phyloP scores from a whole-genome alignment of 1,139 yeast species.

The Protomyces pachydermus region DNA sequence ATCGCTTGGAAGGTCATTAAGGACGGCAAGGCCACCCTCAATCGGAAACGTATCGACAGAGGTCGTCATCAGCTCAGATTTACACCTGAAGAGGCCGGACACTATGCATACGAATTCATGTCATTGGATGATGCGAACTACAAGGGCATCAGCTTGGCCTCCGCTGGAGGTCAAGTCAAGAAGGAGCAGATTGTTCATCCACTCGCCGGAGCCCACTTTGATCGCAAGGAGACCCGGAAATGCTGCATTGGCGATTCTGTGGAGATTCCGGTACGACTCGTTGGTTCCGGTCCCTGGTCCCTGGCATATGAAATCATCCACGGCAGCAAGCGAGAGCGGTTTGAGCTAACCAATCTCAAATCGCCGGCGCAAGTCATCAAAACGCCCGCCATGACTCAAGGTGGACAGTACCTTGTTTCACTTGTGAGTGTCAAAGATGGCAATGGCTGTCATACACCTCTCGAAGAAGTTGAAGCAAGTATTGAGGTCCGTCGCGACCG shows the following conservation, averaged over 20 bases:
- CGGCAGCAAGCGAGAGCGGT: conserved; percentile 47
- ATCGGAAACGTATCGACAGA: conserved; percentile 36
- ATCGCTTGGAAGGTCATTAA: conserved; percentile 55
- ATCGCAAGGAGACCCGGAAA: conserved; percentile 34
- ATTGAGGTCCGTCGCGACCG: conserved; percentile 62
- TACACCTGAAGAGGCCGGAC: conserved; percentile 76
- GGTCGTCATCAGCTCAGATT: conserved; percentile 56
- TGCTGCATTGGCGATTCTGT: conserved; percentile 49
- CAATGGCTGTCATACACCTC: conserved; percentile 67
- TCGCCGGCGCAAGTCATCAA: conserved; percentile 44
- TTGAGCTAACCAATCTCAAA: conserved; percentile 45
- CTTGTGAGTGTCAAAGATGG: conserved; percentile 65
- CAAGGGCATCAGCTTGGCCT: conserved; percentile 35
- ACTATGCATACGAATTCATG: conserved; percentile 65
- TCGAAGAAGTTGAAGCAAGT: conserved; percentile 54
- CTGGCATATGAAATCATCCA: conserved; percentile 64
- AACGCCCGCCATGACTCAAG: conserved; percentile 54
- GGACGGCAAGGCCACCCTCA: conserved; percentile 35
- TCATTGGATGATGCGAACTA: conserved; percentile 42
- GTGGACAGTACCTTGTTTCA: conserved; percentile 65
- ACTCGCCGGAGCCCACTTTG: conserved; percentile 42
- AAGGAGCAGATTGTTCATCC: conserved; percentile 40
- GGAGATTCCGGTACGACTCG: conserved; percentile 54
- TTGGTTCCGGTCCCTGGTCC: conserved; percentile 74
- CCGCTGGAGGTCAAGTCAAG: conserved; percentile 34